Evolutionary conservation across 1,284 basidiomycete species (phyloP).

Genomic region (Marasmius oreades): DNA sequence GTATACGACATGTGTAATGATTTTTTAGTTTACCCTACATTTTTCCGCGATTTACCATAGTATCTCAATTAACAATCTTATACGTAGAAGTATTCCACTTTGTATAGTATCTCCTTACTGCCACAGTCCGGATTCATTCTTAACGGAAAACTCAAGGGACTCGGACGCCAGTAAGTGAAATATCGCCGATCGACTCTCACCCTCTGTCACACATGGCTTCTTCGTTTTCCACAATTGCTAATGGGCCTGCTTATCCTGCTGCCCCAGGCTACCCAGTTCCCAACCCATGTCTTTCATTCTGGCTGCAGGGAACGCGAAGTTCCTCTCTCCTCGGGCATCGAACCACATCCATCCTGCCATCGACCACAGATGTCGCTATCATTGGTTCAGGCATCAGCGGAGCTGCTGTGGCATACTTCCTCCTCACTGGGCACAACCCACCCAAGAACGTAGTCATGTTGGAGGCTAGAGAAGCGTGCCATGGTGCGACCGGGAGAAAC

Average conservation of each 20-base stretch:
- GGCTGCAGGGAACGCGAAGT: constrained; percentile 21
- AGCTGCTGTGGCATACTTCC: constrained; percentile 20
- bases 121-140: no score
- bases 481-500: constrained; percentile 21
- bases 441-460: constrained; percentile 17
- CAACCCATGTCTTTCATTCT: constrained; percentile 24
- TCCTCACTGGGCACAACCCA: constrained; percentile 18
- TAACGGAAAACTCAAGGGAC: no score
- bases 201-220: background rate
- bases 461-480: constrained; percentile 20
- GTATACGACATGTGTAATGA: no score
- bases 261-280: constrained; percentile 20
- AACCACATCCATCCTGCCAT: constrained; percentile 21
- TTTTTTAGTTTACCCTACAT: no score
- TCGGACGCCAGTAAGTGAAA: background rate
- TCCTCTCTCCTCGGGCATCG: constrained; percentile 22
- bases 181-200: background rate
- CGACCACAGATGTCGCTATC: constrained; percentile 20
- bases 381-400: constrained; percentile 27
- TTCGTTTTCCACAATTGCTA: constrained; percentile 9
- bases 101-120: no score
- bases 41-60: no score
- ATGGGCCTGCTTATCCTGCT: constrained; percentile 11
- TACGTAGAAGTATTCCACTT: no score
- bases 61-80: no score